phyloP scores from a whole-genome alignment of 345 rosid species.

The Capsella bursapastoris region DNA sequence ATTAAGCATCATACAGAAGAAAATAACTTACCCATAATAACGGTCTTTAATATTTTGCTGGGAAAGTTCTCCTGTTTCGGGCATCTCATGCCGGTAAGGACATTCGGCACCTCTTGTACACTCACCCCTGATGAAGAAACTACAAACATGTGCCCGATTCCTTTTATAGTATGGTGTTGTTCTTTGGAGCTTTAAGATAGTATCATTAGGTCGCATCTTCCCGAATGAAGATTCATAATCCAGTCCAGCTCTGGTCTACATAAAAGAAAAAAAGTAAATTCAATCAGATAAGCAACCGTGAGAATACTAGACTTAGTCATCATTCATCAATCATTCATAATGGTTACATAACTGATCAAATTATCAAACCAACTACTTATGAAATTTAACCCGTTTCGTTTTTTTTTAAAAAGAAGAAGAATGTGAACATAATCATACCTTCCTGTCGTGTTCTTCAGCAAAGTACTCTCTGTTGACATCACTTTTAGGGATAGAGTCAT shows the following conservation, averaged over 20 bases:
- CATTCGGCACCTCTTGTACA: constrained; percentile 97
- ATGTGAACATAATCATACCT: constrained; percentile 49
- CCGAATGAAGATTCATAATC: constrained; percentile 97
- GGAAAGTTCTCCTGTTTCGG: constrained; percentile 87
- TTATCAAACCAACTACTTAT: background rate
- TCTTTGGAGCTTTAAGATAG: constrained; percentile 91
- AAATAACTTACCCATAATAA: constrained; percentile 77
- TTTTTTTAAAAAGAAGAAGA: background rate
- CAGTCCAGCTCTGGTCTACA: constrained; percentile 93
- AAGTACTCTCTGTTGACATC: constrained; percentile 90
- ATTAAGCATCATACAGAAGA: constrained; percentile 13
- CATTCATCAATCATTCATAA: background rate
- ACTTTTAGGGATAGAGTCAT: constrained; percentile 90
- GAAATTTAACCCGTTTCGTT: background rate
- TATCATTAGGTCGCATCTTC: constrained; percentile 82
- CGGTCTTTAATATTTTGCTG: constrained; percentile 98
- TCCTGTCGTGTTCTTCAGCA: constrained; percentile 94
- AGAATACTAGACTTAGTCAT: constrained; percentile 3
- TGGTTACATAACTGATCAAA: background rate
- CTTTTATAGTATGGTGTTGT: constrained; percentile 92
- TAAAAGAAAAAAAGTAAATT: background rate
- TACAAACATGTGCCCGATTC: constrained; percentile 94
- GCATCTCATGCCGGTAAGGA: constrained; percentile 98
- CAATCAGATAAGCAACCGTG: constrained; percentile 16
- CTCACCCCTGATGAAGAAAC: constrained; percentile 90